Evolutionary conservation across 371 early-diverging fungal genomes (phyloP), one percentile per base, ranked within the genome.

Genomic region (Mortierella sp.): DNA sequence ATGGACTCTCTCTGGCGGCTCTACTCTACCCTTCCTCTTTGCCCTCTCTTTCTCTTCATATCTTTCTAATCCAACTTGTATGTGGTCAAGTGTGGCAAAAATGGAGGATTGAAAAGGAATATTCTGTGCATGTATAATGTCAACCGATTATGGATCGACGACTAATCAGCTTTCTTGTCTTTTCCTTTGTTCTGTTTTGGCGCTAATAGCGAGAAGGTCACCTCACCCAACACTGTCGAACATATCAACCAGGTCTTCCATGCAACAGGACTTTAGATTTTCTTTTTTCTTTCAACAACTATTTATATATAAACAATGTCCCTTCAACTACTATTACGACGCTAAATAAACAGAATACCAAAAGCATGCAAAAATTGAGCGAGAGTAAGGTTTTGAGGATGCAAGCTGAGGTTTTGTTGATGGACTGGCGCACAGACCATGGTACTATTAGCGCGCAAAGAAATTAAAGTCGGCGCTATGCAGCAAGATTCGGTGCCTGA

Each of bases 171-270:
- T 19, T n/a, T 67, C 26, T 34, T 44, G 55, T 14, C 64, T 41
- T n/a, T n/a, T n/a, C 47, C 34, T 26, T 68, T 13, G 41, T 53
- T 52, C 52, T 40, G 4, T 71, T 52, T 58, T 22, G 19, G 2
- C 41, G 10, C 16, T 14, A 39, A 9, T 75, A 80, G 80, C 40
- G 80, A 80, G 40, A 80, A 74, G 67, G 55, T 76, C 34, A 66
- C 80, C 2, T 69, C 80, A 2, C 80, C 80, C 47, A 80, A 80
- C 64, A 80, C 80, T 34, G 80, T 80, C 45, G 80, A 80, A 34
- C 80, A 80, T 50, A 80, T 80, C 76, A 76, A 76, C 64, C 72
- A 71, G 41, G 80, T 80, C 70, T 80, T 80, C 76, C 80, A 80
- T 68, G 80, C 80, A 13, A 80, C 80, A 34, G 80, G 80, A 52